These are phyloP conservation scores for Kwoniella dendrophila DNA, from an alignment of 768 basidiomycete genomes.

Conservation along the genomic window DNA sequence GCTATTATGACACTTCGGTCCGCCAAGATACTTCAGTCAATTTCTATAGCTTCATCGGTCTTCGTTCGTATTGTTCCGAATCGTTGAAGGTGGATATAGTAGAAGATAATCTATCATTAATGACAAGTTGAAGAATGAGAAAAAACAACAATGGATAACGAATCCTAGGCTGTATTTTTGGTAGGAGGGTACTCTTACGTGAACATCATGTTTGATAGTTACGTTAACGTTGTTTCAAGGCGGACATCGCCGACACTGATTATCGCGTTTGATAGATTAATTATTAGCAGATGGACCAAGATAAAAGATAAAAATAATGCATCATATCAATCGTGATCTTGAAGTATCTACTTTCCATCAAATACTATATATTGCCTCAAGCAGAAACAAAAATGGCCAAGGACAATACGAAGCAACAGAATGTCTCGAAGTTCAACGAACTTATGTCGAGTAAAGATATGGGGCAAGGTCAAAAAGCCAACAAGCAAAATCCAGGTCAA, in stretches of 20 bases:
- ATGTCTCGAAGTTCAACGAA: too few relatives aligned
- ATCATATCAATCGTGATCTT: too few relatives aligned
- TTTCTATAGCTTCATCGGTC: background rate
- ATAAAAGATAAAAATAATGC: background rate
- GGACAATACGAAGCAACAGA: too few relatives aligned
- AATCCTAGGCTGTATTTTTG: background rate
- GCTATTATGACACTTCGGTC: too few relatives aligned
- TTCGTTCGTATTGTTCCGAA: background rate
- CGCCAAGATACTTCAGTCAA: background rate
- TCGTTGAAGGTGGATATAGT: too few relatives aligned
- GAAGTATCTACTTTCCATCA: background rate
- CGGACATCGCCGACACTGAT: constrained; percentile 15
- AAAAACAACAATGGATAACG: background rate
- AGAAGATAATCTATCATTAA: too few relatives aligned
- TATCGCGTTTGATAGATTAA: background rate
- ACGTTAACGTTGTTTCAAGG: background rate
- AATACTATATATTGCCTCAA: background rate
- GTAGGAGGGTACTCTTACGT: background rate
- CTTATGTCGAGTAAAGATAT: too few relatives aligned
- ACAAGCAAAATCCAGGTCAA: background rate
- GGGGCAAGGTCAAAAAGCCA: background rate
- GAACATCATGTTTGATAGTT: background rate
- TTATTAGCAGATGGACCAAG: background rate
- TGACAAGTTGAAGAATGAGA: background rate
- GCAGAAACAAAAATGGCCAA: too few relatives aligned